Base-by-base conservation (phyloP, 2,329 filamentous ascomycete genomes). In the Neoscytalidium dimidiatum region DNA sequence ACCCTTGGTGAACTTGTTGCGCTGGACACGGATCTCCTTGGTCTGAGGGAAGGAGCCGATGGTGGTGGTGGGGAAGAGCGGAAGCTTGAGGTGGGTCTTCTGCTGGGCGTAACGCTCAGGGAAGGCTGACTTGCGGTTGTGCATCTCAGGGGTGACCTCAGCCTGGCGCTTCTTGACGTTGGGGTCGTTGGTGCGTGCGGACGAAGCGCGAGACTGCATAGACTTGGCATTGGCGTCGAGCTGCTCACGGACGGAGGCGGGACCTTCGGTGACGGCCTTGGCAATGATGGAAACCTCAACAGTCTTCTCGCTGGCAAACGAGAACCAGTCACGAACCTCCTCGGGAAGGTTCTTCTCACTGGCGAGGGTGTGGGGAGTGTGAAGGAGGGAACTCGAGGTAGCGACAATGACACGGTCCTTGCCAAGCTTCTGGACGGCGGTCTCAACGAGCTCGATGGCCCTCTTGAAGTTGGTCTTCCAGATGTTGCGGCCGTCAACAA, bases 391-490 rank as follows among this genome's bases (percentile, higher is more conserved):
- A 86, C 91, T 95, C 77, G 95, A 98, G 72, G 94, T 97, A 77
- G 95, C 92, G 72, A 97, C 92, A 72, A 99, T 92, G 80, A 99
- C 94, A 78, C 95, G 92, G 72, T 98, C 94, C 87, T 97, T 94
- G 84, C 95, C 94, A 69, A 99, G 88, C 85, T 96, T 92, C 85
- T 97, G 92, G 75, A 98, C 85, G 70, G 94, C 95, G 67, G 88
- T 85, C 88, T 98, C 92, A 68, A 95, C 90, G 69, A 84, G 88
- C 85, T 95, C 94, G 70, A 99, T 96, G 76, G 95, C 93, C 75
- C 88, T 88, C 88, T 96, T 91, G 85, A 97, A 91, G 90, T 98
- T 96, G 83, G 93, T 97, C 92, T 99, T 99, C 95, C 95, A 99
- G 86, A 99, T 98, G 88, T 99, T 99, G 77, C 95, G 93, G 75